Evolutionary conservation across 768 basidiomycete species (phyloP), one percentile per base, ranked within the genome.

Genomic region (Trametes cingulata): DNA sequence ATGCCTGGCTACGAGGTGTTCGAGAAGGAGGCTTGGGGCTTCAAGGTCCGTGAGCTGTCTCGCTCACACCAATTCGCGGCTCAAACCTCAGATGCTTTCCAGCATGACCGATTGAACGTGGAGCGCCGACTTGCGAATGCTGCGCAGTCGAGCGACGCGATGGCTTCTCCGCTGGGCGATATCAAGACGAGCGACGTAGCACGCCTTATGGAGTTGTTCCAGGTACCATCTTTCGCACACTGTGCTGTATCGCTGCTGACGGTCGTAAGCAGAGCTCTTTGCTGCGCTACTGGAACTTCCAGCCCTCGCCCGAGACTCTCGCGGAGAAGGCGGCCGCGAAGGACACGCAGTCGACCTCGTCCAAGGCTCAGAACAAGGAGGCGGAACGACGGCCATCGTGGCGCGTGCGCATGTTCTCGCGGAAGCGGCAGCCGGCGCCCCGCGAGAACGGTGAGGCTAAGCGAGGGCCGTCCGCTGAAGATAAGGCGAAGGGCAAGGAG

Each of bases 191-290:
- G 89, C 65, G 92, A 94, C 65, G 77, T 93, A 40, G 89, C 91
- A 7, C 80, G 90, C 19, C 76, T 93, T 15, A 91, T 94, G 89
- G 92, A 93, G 65, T 73, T 93, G 2, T 91, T 93, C 68, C 91
- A 92, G 75, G 88, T 83, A 20, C 29, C 8, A 1, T 5, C 15
- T 27, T 8, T 10, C 9, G 14, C 17, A 12, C 1, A 2, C 12
- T 4, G 29, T 8, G n/a, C 24, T 1, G 15, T 13, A 15, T 27
- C 17, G 37, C 57, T 51, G 42, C 19, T 49, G 24, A 48, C 19
- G 14, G 8, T 24, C 37, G 37, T 53, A 10, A 65, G 6, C 57
- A 89, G 86, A 87, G 80, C 67, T 85, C 87, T 1, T 81, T 91
- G 13, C 69, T 90, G 29, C 85, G 83, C 64, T 91, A 90, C 62